Conservation (phyloP, 225 moss, liverwort and hornwort genomes). For the Marchantia paleacea region DNA sequence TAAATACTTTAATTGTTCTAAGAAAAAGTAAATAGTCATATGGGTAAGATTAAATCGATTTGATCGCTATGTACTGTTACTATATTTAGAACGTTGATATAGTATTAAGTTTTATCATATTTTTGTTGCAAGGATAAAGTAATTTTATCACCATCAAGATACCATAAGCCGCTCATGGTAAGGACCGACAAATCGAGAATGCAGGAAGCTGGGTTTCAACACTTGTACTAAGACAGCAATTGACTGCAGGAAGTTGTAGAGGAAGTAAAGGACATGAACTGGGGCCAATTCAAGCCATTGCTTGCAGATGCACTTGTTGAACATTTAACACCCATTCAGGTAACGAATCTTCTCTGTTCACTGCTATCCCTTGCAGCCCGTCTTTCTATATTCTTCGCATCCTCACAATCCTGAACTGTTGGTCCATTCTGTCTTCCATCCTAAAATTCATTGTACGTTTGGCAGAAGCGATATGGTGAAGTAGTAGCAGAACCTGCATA, state of each 20-base stretch:
- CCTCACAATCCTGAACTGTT: background rate
- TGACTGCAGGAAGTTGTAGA: conserved; percentile 67
- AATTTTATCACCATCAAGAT: no score
- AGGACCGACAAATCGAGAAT: background rate
- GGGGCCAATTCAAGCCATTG: conserved; percentile 96
- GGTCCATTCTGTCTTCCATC: background rate
- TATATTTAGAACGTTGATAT: no score
- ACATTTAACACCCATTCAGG: conserved; percentile 91
- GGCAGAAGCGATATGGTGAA: conserved; percentile 76
- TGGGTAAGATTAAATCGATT: no score
- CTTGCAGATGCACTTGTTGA: conserved; percentile 72
- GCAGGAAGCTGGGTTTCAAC: background rate
- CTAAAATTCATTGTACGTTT: background rate
- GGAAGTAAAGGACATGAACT: conserved; percentile 73
- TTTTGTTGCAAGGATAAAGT: no score
- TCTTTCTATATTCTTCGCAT: background rate
- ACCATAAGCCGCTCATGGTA: no score
- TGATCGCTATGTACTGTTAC: no score
- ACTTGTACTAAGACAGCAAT: background rate
- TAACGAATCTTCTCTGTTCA: conserved; percentile 8
- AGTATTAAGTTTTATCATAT: no score
- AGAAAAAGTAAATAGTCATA: no score
- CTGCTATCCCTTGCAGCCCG: background rate
- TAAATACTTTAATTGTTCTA: no score
- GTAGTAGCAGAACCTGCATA: conserved; percentile 72